Evolutionary conservation across 164 flowering plant genomes (phyloP).

Genomic region (Chimonanthus salicifolius): DNA sequence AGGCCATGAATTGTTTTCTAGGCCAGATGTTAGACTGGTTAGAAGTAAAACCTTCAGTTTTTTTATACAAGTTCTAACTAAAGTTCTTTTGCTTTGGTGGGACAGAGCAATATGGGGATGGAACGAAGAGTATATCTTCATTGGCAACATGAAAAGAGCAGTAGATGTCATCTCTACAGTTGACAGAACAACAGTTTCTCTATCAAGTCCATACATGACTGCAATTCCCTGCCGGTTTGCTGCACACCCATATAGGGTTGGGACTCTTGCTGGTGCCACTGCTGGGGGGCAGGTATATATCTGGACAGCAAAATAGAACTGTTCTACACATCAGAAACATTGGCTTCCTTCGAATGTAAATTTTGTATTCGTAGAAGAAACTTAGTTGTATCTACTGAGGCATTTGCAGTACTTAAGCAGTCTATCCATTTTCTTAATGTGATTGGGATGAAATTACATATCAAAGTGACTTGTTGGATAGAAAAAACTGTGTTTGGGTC

Average conservation of each 20-base stretch:
- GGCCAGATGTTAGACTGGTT: no score
- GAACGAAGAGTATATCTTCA: constrained; percentile 69
- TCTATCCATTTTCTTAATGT: no score
- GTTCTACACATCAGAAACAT: neutral
- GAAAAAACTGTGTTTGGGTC: no score
- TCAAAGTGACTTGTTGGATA: no score
- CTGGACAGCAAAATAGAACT: constrained; percentile 35
- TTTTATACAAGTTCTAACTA: neutral
- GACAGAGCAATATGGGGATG: constrained; percentile 94
- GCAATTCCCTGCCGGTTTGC: constrained; percentile 85
- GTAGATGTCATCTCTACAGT: constrained; percentile 64
- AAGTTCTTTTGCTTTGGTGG: constrained; percentile 6
- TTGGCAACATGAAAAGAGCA: constrained; percentile 73
- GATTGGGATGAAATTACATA: no score
- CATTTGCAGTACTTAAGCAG: no score
- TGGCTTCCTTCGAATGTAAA: neutral
- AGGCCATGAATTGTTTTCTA: no score
- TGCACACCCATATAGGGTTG: constrained; percentile 64
- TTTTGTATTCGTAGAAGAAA: neutral
- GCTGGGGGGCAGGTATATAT: constrained; percentile 75
- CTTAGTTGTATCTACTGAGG: neutral
- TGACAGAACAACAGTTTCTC: constrained; percentile 23
- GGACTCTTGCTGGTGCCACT: constrained; percentile 73
- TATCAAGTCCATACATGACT: constrained; percentile 52
- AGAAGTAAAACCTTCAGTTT: no score